Percentiles rank a stretch among this genome's conserved stretches.
phyloP scores from a whole-genome alignment of 106 monocot genomes.

The Hemerocallis citrina region DNA sequence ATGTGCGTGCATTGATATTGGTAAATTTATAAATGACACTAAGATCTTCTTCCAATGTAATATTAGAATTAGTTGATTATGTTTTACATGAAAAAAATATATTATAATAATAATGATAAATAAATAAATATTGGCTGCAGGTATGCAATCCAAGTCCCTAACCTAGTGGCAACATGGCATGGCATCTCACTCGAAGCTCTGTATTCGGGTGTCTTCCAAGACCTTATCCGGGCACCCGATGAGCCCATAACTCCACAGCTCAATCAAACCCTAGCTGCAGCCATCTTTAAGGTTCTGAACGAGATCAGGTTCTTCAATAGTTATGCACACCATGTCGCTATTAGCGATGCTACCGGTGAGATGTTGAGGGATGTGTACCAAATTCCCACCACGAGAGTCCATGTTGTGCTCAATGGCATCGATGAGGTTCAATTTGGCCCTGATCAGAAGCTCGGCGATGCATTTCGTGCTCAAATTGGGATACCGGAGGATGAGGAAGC shows the following conservation, averaged over 20 bases:
- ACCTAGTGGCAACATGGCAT: constrained; percentile 90
- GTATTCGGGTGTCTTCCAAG: constrained; percentile 74
- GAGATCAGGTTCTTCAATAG: constrained; percentile 87
- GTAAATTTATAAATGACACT: too few species aligned
- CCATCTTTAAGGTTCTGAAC: constrained; percentile 57
- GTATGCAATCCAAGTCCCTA: constrained; percentile 41
- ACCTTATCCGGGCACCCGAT: constrained; percentile 36
- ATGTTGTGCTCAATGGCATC: constrained; percentile 96
- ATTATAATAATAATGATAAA: too few species aligned
- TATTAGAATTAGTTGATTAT: too few species aligned
- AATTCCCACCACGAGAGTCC: constrained; percentile 60
- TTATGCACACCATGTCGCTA: constrained; percentile 94
- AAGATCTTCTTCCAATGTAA: too few species aligned
- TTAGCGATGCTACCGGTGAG: constrained; percentile 82
- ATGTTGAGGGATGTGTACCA: constrained; percentile 96
- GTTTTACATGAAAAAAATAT: too few species aligned
- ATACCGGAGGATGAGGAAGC: constrained; percentile 45
- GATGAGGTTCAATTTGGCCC: constrained; percentile 65
- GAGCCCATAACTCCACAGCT: constrained; percentile 45
- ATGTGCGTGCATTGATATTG: too few species aligned
- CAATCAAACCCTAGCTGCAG: constrained; percentile 31
- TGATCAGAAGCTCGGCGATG: constrained; percentile 31
- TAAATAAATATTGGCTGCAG: background rate
- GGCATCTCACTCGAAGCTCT: constrained; percentile 82
- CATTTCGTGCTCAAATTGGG: constrained; percentile 45